Conservation (phyloP, 2,329 filamentous ascomycete species). For the Scolecobasidium constrictum region DNA sequence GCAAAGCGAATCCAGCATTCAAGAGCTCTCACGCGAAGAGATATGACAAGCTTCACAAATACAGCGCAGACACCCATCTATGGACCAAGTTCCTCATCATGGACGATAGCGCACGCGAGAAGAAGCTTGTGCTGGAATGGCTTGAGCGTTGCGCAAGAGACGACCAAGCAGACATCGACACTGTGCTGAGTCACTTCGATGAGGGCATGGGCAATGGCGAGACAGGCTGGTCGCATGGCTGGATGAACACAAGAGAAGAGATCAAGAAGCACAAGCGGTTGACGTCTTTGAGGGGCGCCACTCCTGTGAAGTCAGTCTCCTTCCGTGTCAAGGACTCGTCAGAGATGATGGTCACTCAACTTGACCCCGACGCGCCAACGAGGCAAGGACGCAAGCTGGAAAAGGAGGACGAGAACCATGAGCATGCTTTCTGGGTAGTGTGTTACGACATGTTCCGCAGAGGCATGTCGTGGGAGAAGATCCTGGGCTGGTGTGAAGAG, state of each 20-base stretch:
- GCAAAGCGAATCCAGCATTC: conserved; percentile 41
- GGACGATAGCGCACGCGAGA: conserved; percentile 65
- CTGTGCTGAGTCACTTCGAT: conserved; percentile 59
- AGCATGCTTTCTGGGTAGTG: conserved; percentile 84
- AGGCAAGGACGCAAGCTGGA: conserved; percentile 69
- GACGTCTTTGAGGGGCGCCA: conserved; percentile 50
- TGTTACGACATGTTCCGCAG: conserved; percentile 87
- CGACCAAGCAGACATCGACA: conserved; percentile 59
- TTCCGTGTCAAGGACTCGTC: conserved; percentile 34
- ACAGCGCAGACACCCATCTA: conserved; percentile 49
- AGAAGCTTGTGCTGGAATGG: conserved; percentile 74
- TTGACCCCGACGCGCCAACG: conserved; percentile 83
- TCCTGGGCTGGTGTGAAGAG: conserved; percentile 78
- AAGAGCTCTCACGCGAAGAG: conserved; percentile 20
- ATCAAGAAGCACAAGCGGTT: conserved; percentile 86
- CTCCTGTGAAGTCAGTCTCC: conserved; percentile 38
- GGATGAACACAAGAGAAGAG: conserved; percentile 80
- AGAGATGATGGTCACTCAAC: conserved; percentile 65
- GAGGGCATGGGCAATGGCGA: conserved; percentile 15
- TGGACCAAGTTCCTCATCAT: conserved; percentile 66
- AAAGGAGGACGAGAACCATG: conserved; percentile 75
- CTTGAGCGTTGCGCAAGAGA: conserved; percentile 64
- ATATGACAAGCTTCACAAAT: conserved; percentile 29
- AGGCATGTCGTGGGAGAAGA: conserved; percentile 61
- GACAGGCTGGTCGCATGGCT: conserved; percentile 76